A percentile compares a stretch with the other conserved stretches of the same genome.
Evolutionary conservation across 148 eudicot genomes (phyloP).

Genomic region (Dysphania ambrosioides): DNA sequence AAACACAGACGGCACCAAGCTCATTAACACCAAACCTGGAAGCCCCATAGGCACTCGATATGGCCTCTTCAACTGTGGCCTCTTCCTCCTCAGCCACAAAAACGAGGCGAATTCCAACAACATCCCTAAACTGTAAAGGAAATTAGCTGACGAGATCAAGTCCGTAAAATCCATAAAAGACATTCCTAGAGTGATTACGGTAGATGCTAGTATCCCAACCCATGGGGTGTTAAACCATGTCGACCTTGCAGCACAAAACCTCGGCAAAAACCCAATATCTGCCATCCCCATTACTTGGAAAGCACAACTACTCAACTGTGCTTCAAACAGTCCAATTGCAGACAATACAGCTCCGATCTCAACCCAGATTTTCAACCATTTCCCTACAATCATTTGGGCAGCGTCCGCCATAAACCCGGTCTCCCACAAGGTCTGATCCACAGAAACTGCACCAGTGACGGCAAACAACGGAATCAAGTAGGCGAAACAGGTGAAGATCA

Average conservation of each 20-base stretch:
- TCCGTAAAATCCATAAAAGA: constrained; percentile 39
- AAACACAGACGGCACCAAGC: constrained; percentile 53
- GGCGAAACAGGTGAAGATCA: constrained; percentile 49
- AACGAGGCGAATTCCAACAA: constrained; percentile 51
- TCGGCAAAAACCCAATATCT: constrained; percentile 49
- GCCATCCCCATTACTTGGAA: constrained; percentile 61
- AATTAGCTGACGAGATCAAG: constrained; percentile 50
- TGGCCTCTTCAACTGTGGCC: constrained; percentile 41
- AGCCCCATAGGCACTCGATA: constrained; percentile 41
- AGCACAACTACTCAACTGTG: constrained; percentile 52
- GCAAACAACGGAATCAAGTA: constrained; percentile 54
- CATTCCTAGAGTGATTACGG: constrained; percentile 37
- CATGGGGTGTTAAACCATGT: constrained; percentile 59
- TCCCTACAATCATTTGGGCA: constrained; percentile 51
- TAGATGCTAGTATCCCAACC: constrained; percentile 47
- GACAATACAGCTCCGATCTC: constrained; percentile 60
- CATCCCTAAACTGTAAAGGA: constrained; percentile 61
- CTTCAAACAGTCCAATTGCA: constrained; percentile 50
- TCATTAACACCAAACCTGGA: constrained; percentile 40
- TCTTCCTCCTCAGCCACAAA: constrained; percentile 49
- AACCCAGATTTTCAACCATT: constrained; percentile 56
- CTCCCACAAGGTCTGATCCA: constrained; percentile 50
- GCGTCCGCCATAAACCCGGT: constrained; percentile 53
- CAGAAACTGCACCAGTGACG: constrained; percentile 50
- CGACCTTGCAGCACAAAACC: constrained; percentile 40